A percentile compares a stretch with the other conserved stretches of the same genome.
phyloP scores from a whole-genome alignment of 2,329 filamentous ascomycete species.

The Eurotiales sp. region DNA sequence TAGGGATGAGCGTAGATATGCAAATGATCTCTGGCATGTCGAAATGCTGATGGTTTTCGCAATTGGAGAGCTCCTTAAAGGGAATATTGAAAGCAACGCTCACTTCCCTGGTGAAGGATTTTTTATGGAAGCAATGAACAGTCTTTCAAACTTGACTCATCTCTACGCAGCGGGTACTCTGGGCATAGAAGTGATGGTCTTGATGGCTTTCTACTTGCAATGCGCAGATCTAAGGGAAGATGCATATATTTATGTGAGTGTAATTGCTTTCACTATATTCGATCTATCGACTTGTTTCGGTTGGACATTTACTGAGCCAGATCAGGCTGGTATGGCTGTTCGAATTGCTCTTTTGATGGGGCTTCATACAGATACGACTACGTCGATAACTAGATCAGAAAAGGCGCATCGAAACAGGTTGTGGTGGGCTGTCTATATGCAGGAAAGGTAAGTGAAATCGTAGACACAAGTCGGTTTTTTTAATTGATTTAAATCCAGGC shows the following conservation, averaged over 20 bases:
- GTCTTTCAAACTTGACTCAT: not conserved
- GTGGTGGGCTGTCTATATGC: not conserved
- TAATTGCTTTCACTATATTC: no score
- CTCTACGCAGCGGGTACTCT: not conserved
- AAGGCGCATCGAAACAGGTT: not conserved
- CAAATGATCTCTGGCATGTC: not conserved
- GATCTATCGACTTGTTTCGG: not conserved
- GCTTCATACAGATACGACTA: not conserved
- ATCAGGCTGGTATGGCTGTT: not conserved
- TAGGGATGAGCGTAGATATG: no score
- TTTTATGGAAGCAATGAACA: not conserved
- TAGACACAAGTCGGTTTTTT: not conserved
- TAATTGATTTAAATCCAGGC: not conserved
- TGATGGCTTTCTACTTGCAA: not conserved
- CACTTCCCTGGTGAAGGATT: not conserved
- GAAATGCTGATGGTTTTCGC: not conserved
- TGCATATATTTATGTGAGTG: not conserved
- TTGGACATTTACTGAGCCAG: not conserved
- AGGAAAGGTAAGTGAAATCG: not conserved
- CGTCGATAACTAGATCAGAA: not conserved
- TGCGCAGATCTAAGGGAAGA: not conserved
- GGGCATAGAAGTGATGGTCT: not conserved
- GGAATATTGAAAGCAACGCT: not conserved
- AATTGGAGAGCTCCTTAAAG: not conserved
- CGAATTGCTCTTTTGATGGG: not conserved